Evolutionary conservation across 2,329 filamentous ascomycete species (phyloP).

Genomic region (Hirsutella rhossiliensis): DNA sequence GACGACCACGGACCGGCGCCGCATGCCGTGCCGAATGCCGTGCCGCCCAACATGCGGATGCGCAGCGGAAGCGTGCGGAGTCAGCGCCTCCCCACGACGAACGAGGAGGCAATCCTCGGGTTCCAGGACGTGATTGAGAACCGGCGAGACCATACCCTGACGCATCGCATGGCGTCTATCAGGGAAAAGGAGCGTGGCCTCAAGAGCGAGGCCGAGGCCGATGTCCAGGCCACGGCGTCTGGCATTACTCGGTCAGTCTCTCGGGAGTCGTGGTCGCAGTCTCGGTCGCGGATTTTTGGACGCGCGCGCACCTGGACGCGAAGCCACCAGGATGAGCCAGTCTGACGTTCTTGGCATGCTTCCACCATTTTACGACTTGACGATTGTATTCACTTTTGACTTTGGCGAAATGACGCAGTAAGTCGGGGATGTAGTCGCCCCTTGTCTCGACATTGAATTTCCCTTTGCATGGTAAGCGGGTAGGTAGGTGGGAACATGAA

Average conservation of each 20-base stretch:
- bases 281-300: constrained; percentile 16
- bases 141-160: constrained; percentile 23
- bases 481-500: no score
- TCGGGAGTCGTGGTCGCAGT: constrained; percentile 9
- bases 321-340: constrained; percentile 14
- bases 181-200: constrained; percentile 22
- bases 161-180: constrained; percentile 24
- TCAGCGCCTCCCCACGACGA: constrained; percentile 10
- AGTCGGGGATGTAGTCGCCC: no score
- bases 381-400: no score
- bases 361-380: no score
- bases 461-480: no score
- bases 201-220: constrained; percentile 13
- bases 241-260: constrained; percentile 12
- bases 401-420: no score
- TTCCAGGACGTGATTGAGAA: constrained; percentile 34
- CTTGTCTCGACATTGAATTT: no score
- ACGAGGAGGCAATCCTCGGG: constrained; percentile 22
- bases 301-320: constrained; percentile 17
- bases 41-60: constrained; percentile 5
- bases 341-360: constrained; percentile 7
- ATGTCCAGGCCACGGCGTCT: constrained; percentile 15
- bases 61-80: constrained; percentile 6
- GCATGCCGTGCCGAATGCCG: constrained; percentile 4
- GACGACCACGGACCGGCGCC: constrained; percentile 6